These are phyloP conservation scores for Stygiomarasmius scandens DNA, from an alignment of 1,284 basidiomycete genomes.

Conservation along the genomic window DNA sequence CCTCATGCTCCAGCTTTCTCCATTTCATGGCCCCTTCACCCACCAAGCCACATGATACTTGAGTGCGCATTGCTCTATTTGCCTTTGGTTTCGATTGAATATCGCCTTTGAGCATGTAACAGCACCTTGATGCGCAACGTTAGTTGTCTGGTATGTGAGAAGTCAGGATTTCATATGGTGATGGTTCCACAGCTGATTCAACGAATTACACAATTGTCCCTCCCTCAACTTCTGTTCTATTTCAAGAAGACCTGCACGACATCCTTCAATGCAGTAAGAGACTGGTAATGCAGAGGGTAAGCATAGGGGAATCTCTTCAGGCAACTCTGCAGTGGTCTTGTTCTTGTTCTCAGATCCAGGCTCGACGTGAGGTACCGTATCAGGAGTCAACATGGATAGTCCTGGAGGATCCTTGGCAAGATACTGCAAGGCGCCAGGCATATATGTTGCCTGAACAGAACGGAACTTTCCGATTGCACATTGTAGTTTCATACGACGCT, in stretches of 20 bases:
- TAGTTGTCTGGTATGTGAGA: not conserved
- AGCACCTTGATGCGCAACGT: constrained; percentile 4
- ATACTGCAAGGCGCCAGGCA: no score
- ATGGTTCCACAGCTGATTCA: constrained; percentile 6
- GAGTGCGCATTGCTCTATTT: not conserved
- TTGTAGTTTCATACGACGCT: no score
- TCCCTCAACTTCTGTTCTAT: constrained; percentile 2
- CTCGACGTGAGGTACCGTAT: no score
- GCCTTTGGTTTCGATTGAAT: constrained; percentile 4
- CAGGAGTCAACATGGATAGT: no score
- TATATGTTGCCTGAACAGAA: no score
- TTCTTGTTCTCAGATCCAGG: no score
- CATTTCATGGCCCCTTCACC: not conserved
- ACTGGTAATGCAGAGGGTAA: constrained; percentile 1
- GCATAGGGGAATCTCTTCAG: constrained; percentile 1
- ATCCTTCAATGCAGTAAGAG: not conserved
- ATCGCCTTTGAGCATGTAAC: constrained; percentile 1
- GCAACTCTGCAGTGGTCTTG: not conserved
- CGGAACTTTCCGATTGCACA: no score
- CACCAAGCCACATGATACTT: not conserved
- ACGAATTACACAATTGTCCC: not conserved
- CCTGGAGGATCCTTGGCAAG: no score
- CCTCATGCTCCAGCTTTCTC: not conserved
- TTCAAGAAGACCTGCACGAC: not conserved
- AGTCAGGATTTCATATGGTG: no score